phyloP scores from a whole-genome alignment of 2,329 filamentous ascomycete species.

The Botrytis pseudocinerea region DNA sequence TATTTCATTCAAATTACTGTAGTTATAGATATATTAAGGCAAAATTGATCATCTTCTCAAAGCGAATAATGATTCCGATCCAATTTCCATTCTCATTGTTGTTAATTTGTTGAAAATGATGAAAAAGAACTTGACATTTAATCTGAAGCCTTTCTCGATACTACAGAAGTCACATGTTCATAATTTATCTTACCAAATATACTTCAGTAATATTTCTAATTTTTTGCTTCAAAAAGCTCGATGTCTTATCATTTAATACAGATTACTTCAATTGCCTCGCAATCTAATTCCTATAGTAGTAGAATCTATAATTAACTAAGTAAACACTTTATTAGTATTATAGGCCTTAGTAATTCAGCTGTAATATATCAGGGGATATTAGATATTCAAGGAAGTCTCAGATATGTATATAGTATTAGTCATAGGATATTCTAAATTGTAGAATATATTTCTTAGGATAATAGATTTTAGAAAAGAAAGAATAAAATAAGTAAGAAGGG shows the following conservation, averaged over 20 bases:
- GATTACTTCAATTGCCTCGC: neutral
- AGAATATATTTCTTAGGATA: too few relatives aligned
- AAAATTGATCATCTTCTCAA: neutral
- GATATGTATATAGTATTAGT: too few relatives aligned
- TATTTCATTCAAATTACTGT: neutral
- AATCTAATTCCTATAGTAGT: too few relatives aligned
- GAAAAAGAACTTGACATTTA: neutral
- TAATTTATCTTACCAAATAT: neutral
- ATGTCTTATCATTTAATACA: neutral
- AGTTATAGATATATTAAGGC: fast-evolving
- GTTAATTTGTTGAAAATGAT: neutral
- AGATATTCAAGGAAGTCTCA: too few relatives aligned
- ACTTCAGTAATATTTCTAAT: neutral
- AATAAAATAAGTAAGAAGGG: too few relatives aligned
- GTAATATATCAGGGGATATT: too few relatives aligned
- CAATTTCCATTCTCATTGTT: neutral
- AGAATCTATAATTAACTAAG: too few relatives aligned
- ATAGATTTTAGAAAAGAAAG: too few relatives aligned
- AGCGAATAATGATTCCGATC: neutral
- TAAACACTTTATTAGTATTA: too few relatives aligned
- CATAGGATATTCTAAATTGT: too few relatives aligned
- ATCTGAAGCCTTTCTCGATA: neutral
- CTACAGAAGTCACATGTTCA: neutral
- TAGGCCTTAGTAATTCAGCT: too few relatives aligned
- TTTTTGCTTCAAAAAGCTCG: neutral